Conservation (phyloP, 129 eudicot species). For the Rutidosis leptorrhynchoides region DNA sequence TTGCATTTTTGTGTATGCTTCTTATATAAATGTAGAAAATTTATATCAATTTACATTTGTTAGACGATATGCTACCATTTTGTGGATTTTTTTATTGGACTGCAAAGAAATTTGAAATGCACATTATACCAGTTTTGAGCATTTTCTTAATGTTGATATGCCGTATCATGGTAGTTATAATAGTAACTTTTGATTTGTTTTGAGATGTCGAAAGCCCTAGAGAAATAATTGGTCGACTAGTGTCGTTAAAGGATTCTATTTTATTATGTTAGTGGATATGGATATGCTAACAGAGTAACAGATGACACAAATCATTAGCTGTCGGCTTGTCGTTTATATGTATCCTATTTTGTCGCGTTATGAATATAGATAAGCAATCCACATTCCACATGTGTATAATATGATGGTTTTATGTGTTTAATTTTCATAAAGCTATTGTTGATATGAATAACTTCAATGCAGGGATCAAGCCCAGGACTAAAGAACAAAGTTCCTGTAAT, state of each 20-base stretch:
- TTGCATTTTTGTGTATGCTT: too few species aligned
- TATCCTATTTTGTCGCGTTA: constrained; percentile 11
- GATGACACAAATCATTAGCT: background rate
- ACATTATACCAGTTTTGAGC: constrained; percentile 2
- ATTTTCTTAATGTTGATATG: constrained; percentile 21
- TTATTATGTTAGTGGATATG: constrained; percentile 6
- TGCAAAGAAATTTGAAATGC: constrained; percentile 11
- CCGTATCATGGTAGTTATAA: constrained; percentile 14
- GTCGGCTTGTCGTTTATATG: background rate
- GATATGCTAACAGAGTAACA: constrained; percentile 3
- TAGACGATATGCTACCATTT: background rate
- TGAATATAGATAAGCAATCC: background rate
- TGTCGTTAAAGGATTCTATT: background rate
- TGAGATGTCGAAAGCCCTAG: constrained; percentile 22
- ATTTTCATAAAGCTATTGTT: background rate
- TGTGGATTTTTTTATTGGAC: constrained; percentile 12
- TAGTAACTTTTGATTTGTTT: background rate
- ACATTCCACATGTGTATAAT: background rate
- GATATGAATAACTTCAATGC: constrained; percentile 1
- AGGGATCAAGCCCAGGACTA: constrained; percentile 63
- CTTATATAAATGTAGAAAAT: background rate
- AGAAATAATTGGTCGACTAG: constrained; percentile 17
- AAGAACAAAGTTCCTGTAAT: constrained; percentile 57
- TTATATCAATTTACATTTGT: background rate
- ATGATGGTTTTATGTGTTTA: constrained; percentile 8